Evolutionary conservation across 768 basidiomycete species (phyloP).

Genomic region (Naganishia vishniacii): DNA sequence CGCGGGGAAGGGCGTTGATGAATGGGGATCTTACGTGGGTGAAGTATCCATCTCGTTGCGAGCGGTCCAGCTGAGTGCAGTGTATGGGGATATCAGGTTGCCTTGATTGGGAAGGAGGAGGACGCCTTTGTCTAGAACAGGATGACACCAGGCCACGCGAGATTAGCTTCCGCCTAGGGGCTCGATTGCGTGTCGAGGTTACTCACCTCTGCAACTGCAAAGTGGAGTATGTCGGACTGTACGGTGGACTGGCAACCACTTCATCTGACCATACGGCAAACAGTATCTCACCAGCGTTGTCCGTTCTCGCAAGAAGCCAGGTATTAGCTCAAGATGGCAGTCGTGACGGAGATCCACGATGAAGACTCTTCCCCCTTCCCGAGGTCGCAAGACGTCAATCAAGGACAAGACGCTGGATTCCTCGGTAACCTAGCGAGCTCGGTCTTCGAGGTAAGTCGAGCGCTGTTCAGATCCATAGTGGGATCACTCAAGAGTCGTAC

Average conservation of each 20-base stretch:
- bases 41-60: slow-evolving; percentile 45
- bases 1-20: not conserved
- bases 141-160: not conserved
- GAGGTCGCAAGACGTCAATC: not conserved
- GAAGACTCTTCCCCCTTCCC: not conserved
- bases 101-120: not conserved
- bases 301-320: too few species aligned
- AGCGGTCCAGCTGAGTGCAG: too few species aligned
- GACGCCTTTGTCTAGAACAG: not conserved
- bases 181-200: not conserved
- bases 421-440: slow-evolving; percentile 38
- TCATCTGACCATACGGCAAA: too few species aligned
- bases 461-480: not conserved
- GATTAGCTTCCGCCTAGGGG: slow-evolving; percentile 18
- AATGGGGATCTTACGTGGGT: slow-evolving; percentile 40
- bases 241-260: too few species aligned
- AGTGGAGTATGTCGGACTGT: too few species aligned
- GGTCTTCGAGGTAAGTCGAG: slow-evolving; percentile 40
- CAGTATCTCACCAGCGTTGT: too few species aligned
- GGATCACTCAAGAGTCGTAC: not conserved
- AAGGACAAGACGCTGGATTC: slow-evolving; percentile 31
- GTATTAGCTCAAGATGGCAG: slow-evolving; percentile 9
- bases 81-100: not conserved
- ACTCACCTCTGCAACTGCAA: too few species aligned
- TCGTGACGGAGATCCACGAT: slow-evolving; percentile 2